Evolutionary conservation across 2,329 filamentous ascomycete species (phyloP).

Genomic region (Aspergillus ochraceoroseus): DNA sequence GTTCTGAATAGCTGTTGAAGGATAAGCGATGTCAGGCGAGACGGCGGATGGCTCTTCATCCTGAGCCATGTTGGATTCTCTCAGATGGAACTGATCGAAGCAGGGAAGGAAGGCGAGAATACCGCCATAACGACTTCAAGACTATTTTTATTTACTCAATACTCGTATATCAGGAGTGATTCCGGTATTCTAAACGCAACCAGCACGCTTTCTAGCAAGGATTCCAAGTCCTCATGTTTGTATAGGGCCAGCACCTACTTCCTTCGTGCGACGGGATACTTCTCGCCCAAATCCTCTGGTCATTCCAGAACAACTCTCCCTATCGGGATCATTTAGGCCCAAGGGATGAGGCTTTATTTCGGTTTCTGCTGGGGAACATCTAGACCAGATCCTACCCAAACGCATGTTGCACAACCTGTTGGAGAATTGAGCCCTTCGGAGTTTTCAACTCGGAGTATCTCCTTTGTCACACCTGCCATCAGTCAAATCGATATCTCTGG

Average conservation of each 20-base stretch:
- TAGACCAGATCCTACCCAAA: neutral
- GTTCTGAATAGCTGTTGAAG: conserved; percentile 3
- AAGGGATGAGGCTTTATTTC: no score
- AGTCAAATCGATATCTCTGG: no score
- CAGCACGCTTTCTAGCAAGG: neutral
- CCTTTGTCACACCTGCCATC: conserved; percentile 6
- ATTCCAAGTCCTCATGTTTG: no score
- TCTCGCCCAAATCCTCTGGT: no score
- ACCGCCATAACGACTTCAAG: neutral
- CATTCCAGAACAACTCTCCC: no score
- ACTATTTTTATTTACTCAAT: neutral
- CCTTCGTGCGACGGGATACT: no score
- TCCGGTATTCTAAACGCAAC: conserved; percentile 9
- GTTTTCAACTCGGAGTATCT: no score
- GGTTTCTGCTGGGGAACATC: no score
- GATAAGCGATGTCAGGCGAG: conserved; percentile 10
- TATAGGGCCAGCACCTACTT: no score
- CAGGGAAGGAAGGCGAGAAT: neutral
- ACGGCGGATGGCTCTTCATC: conserved; percentile 5
- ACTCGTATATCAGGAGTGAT: neutral
- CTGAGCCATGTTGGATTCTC: conserved; percentile 11
- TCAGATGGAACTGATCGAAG: neutral
- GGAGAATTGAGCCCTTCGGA: conserved; percentile 16
- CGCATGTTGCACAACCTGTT: no score
- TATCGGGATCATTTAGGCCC: no score